A percentile compares a stretch with the other conserved stretches of the same genome.
Evolutionary conservation across 2,329 filamentous ascomycete species (phyloP).

Genomic region (Botrytis sinoallii): DNA sequence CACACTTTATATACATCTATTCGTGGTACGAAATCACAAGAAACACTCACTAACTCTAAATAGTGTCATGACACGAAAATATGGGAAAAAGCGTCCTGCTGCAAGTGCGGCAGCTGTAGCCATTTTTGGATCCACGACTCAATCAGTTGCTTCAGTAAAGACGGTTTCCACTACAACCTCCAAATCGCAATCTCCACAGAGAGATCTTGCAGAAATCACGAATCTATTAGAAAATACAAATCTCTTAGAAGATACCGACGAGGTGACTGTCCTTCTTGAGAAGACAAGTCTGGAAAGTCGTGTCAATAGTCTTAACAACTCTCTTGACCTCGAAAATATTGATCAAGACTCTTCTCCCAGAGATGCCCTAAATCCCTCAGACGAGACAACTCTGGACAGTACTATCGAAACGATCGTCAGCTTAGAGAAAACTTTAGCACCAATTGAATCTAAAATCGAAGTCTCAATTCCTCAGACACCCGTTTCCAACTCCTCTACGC

Average conservation of each 20-base stretch:
- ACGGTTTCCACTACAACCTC: not conserved
- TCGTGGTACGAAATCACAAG: not conserved
- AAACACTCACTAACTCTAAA: not conserved
- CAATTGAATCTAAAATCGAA: not conserved
- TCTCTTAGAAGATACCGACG: not conserved
- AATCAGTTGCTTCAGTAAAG: not conserved
- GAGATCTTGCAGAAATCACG: not conserved
- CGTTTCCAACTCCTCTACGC: not conserved
- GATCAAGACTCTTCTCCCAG: too few relatives aligned
- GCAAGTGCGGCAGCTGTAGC: slow-evolving; percentile 19
- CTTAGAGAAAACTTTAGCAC: not conserved
- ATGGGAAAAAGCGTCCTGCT: slow-evolving; percentile 24
- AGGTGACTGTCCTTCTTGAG: not conserved
- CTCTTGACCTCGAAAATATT: not conserved
- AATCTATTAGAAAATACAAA: not conserved
- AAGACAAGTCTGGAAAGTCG: not conserved
- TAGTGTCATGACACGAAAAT: slow-evolving; percentile 21
- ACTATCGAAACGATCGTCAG: not conserved
- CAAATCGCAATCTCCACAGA: not conserved
- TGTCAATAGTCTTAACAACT: not conserved
- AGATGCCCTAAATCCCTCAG: not conserved
- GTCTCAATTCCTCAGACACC: not conserved
- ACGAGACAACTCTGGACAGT: not conserved
- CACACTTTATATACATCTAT: not conserved
- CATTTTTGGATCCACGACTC: slow-evolving; percentile 21